Evolutionary conservation across 1,284 basidiomycete species (phyloP), one percentile per base, ranked within the genome.

Genomic region (Cutaneotrichosporon cutaneum): DNA sequence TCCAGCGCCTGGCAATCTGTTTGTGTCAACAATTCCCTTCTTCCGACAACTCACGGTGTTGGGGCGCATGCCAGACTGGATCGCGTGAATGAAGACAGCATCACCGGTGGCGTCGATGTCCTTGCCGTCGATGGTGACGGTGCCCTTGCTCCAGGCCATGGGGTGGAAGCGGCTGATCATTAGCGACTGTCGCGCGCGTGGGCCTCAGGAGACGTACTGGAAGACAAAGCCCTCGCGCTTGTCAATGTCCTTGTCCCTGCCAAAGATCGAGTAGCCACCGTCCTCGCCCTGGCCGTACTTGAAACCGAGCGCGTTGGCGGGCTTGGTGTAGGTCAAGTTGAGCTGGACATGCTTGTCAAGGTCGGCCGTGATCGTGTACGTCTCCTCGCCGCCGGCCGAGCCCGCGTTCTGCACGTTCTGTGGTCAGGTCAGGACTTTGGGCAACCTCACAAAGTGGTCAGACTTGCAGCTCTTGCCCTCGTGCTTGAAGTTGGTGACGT

Each of bases 81-180:
- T 95, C 30, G 96, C 95, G 78, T 96, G 92, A 24, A 96, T 85
- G 75, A 97, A 90, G 87, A 94, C 91, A 42, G 91, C 94, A n/a
- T 87, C 83, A 47, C 92, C 94, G 39, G 85, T 82, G 47, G 88
- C 83, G 44, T 86, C 76, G 62, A 85, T 81, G 18, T 89, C 87
- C 58, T 85, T 80, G 39, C 93, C 94, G 53, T 88, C 84, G 68
- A 84, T 77, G 61, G 92, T 85, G 74, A 98, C 77, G 67, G 87
- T 84, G 1, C 94, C 94, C 21, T 82, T 82, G 55, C 84, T 87
- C 61, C 81, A 72, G 64, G 85, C 84, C 51, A 87, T 83, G 6
- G 93, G 94, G 89, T 91, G 94, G 85, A 97, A 94, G 47, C 90
- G 88, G 80, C 79, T 80, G 5, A 18, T 35, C 5, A 48, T 61